A percentile compares a stretch with the other conserved stretches of the same genome.
These are phyloP conservation scores for Fusarium multiceps DNA, from an alignment of 2,329 filamentous ascomycete genomes.

Conservation along the genomic window DNA sequence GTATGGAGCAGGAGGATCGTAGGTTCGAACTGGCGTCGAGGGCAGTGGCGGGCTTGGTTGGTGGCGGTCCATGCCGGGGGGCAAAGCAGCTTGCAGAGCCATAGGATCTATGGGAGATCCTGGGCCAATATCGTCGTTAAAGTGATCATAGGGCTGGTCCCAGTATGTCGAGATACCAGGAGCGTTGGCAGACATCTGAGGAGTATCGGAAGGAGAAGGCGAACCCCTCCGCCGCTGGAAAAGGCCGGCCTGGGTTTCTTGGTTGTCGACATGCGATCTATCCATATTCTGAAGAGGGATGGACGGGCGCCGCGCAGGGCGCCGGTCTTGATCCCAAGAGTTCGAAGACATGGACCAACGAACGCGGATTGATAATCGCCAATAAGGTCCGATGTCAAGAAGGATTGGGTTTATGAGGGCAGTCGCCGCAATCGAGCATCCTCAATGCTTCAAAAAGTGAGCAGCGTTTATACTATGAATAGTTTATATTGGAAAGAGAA, in stretches of 20 bases:
- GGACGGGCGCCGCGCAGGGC: constrained; percentile 55
- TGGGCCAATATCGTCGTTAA: constrained; percentile 52
- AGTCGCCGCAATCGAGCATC: constrained; percentile 36
- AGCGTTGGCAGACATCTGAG: constrained; percentile 49
- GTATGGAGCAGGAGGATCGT: constrained; percentile 51
- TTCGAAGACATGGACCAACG: constrained; percentile 48
- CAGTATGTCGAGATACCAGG: constrained; percentile 64
- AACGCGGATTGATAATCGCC: constrained; percentile 35
- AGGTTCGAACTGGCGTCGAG: constrained; percentile 44
- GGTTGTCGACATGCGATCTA: constrained; percentile 29
- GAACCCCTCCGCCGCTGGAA: constrained; percentile 20
- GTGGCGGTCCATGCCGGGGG: constrained; percentile 60
- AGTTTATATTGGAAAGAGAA: constrained; percentile 15
- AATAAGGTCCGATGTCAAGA: constrained; percentile 41
- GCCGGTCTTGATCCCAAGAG: constrained; percentile 42
- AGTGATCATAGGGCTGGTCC: constrained; percentile 59
- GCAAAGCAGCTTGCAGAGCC: constrained; percentile 65
- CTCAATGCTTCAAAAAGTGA: constrained; percentile 18
- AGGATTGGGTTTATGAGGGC: constrained; percentile 13
- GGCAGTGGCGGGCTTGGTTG: constrained; percentile 24
- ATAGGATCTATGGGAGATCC: constrained; percentile 65
- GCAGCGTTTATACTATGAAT: constrained; percentile 25
- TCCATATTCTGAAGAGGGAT: constrained; percentile 77
- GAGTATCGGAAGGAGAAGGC: constrained; percentile 18
- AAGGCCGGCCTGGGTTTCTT: constrained; percentile 20